These are phyloP conservation scores for Parietichytrium sp. DNA, from an alignment of 108 stramenopile genomes.

Conservation along the genomic window DNA sequence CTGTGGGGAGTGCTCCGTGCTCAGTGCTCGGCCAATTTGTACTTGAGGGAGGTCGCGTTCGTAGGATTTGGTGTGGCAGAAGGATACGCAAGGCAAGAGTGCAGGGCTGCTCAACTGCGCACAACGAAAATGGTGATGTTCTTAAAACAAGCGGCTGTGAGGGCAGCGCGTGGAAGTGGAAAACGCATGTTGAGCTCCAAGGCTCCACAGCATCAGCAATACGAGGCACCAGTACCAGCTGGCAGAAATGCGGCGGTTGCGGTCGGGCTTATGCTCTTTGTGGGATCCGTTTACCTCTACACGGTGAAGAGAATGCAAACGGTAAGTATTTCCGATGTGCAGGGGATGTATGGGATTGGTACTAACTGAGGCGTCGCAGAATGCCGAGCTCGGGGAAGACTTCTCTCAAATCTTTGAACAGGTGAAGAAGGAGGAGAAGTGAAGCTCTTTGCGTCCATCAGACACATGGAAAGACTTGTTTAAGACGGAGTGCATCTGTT, in stretches of 20 bases:
- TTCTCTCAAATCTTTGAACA: constrained; percentile 1
- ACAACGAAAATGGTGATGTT: too few relatives aligned
- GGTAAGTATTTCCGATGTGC: background rate
- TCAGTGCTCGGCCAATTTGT: too few relatives aligned
- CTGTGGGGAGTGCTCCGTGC: too few relatives aligned
- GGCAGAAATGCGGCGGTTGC: background rate
- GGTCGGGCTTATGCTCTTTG: background rate
- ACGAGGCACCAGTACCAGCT: constrained; percentile 27
- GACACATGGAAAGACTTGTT: too few relatives aligned
- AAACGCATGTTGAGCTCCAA: background rate
- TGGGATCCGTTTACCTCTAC: constrained; percentile 11
- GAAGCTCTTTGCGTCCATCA: too few relatives aligned
- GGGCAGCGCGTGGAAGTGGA: too few relatives aligned
- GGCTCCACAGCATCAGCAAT: background rate
- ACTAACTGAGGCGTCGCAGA: background rate
- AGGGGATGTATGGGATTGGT: background rate
- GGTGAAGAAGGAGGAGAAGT: background rate
- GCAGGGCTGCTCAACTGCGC: too few relatives aligned
- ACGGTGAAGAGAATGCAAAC: constrained; percentile 27
- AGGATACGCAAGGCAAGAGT: too few relatives aligned
- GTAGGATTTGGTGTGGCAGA: too few relatives aligned
- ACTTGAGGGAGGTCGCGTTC: too few relatives aligned
- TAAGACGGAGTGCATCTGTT: too few relatives aligned
- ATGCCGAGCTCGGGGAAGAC: constrained; percentile 28
- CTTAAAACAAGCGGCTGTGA: too few relatives aligned